A percentile compares a stretch with the other conserved stretches of the same genome.
These are phyloP conservation scores for Umbilicaria muhlenbergii DNA, from an alignment of 495 filamentous ascomycete genomes.

Conservation along the genomic window DNA sequence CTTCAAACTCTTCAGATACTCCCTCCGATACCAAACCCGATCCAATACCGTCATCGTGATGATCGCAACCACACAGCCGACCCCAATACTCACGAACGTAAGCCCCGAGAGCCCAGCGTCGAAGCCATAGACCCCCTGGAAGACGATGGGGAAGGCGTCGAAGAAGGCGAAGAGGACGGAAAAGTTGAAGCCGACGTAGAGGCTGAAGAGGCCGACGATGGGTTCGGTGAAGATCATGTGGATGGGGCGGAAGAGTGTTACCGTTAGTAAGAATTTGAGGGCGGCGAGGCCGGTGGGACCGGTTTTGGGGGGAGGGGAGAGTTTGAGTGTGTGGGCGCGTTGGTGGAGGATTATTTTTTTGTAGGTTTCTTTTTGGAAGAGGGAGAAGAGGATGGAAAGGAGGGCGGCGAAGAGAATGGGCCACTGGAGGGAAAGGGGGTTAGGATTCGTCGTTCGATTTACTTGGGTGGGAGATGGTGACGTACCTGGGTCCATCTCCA, in stretches of 20 bases:
- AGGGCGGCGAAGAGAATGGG: constrained; percentile 29
- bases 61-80: constrained; percentile 37
- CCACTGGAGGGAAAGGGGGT: constrained; percentile 21
- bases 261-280: constrained; percentile 33
- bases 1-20: constrained; percentile 13
- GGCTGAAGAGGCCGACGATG: constrained; percentile 42
- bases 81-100: constrained; percentile 39
- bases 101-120: constrained; percentile 34
- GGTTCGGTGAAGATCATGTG: constrained; percentile 51
- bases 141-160: constrained; percentile 42
- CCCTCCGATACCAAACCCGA: constrained; percentile 21
- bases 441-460: not conserved
- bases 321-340: constrained; percentile 28
- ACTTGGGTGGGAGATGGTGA: constrained; percentile 21
- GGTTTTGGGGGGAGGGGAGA: constrained; percentile 18
- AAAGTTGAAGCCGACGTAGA: constrained; percentile 50
- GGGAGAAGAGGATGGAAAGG: constrained; percentile 19
- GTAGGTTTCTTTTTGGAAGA: constrained; percentile 43
- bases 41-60: constrained; percentile 31
- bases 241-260: constrained; percentile 42
- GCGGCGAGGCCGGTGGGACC: constrained; percentile 19
- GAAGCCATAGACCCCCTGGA: constrained; percentile 33
- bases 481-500: constrained; percentile 44
- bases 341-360: constrained; percentile 41
- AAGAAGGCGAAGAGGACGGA: constrained; percentile 52